Conservation (phyloP, 2,329 filamentous ascomycete species). For the Colletotrichum tropicale region DNA sequence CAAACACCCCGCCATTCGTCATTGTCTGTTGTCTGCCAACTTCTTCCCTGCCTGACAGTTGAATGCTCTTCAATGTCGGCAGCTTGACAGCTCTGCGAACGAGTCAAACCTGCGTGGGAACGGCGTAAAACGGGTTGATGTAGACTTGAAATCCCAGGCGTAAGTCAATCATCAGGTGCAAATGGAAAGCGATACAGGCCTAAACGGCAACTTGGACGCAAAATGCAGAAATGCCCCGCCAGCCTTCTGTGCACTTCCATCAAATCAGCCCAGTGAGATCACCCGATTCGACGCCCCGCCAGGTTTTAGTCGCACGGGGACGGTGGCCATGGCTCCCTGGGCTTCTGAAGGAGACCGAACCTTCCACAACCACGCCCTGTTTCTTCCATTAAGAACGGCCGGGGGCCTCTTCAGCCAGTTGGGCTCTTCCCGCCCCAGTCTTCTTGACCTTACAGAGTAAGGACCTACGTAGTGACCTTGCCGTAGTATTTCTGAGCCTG, state of each 20-base stretch:
- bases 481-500: background rate
- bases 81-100: background rate
- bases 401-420: conserved; percentile 6
- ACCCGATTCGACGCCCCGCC: conserved; percentile 18
- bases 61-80: background rate
- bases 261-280: conserved; percentile 14
- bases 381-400: conserved; percentile 14
- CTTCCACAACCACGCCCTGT: conserved; percentile 26
- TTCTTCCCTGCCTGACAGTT: background rate
- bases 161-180: background rate
- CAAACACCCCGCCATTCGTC: conserved; percentile 19
- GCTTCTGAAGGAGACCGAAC: conserved; percentile 22
- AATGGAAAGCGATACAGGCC: background rate
- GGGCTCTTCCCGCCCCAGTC: background rate
- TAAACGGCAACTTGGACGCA: background rate
- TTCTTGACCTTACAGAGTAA: background rate
- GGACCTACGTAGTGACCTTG: background rate
- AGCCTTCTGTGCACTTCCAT: conserved; percentile 19
- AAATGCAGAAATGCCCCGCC: background rate
- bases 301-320: conserved; percentile 12
- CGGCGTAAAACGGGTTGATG: background rate
- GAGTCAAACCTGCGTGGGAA: background rate
- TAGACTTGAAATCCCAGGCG: background rate
- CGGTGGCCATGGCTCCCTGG: conserved; percentile 11
- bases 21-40: conserved; percentile 3